These are phyloP conservation scores for Myriosclerotinia duriaeana DNA, from an alignment of 2,329 filamentous ascomycete genomes.

Conservation along the genomic window DNA sequence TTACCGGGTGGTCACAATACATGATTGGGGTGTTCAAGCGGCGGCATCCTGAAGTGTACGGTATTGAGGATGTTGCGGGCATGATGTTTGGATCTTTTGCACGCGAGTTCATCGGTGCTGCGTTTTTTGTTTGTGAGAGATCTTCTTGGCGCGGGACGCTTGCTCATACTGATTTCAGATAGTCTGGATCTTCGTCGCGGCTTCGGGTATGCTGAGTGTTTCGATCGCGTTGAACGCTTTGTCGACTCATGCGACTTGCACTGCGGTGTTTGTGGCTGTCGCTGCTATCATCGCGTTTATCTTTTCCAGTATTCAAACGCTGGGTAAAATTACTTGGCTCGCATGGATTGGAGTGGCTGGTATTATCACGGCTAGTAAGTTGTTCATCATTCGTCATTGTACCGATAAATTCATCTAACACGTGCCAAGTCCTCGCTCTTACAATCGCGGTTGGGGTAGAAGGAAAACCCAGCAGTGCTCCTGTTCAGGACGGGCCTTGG, in stretches of 20 bases:
- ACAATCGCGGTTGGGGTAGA: slow-evolving; percentile 54
- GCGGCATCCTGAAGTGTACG: slow-evolving; percentile 52
- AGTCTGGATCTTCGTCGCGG: slow-evolving; percentile 39
- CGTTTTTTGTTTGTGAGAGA: slow-evolving; percentile 14
- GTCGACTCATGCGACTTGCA: slow-evolving; percentile 57
- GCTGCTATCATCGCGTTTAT: slow-evolving; percentile 51
- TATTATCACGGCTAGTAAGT: slow-evolving; percentile 50
- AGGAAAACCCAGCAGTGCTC: slow-evolving; percentile 34
- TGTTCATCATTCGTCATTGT: not conserved
- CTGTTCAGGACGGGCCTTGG: slow-evolving; percentile 49
- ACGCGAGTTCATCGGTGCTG: slow-evolving; percentile 13
- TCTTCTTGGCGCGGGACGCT: slow-evolving; percentile 48
- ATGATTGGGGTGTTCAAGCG: slow-evolving; percentile 48
- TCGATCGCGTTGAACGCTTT: slow-evolving; percentile 53
- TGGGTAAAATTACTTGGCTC: slow-evolving; percentile 60
- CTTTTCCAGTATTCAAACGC: slow-evolving; percentile 55
- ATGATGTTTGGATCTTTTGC: slow-evolving; percentile 9
- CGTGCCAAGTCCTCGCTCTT: slow-evolving; percentile 47
- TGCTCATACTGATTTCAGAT: slow-evolving; percentile 46
- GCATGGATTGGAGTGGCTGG: slow-evolving; percentile 60
- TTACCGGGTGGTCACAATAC: slow-evolving; percentile 49
- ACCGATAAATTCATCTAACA: not conserved
- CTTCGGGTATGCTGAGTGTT: slow-evolving; percentile 21
- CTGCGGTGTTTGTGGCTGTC: slow-evolving; percentile 56
- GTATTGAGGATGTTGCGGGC: slow-evolving; percentile 15